Base-by-base conservation (phyloP, 306 rosid genomes). In the Senna siamea region DNA sequence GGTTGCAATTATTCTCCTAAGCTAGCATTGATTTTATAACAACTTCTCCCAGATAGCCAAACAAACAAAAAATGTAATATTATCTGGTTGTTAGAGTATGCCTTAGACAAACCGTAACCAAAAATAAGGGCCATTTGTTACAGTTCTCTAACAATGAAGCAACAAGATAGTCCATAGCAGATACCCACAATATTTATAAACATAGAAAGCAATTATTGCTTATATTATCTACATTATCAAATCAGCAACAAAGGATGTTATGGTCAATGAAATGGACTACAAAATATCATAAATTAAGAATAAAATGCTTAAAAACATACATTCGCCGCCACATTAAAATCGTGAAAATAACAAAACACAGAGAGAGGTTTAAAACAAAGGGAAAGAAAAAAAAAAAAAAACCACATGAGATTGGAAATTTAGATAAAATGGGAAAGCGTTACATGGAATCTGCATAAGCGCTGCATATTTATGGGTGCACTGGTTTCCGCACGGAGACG, bases 391-490 rank as follows among this genome's bases (percentile, higher is more conserved):
- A n/a, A n/a, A n/a, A 58, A 7, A 3, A 13, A 58, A 1, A 30
- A 7, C 6, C 6, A 15, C n/a, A 60, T 3, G 5, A 22, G 5
- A 69, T 17, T n/a, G 19, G 52, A 22, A 7, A 17, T 13, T 12
- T 20, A 12, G 38, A 72, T 6, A 26, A 50, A 69, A 56, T 35
- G 35, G 34, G 5, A 40, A 57, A 17, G n/a, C 2, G 3, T 38
- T 70, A 70, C 75, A 54, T 12, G 97, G 98, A 74, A 93, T 86
- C 74, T 91, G 84, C 51, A 87, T 88, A 32, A 93, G 89, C 11
- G 90, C 89, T 1, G 96, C 74, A 75, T 89, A 93, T 82, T 93
- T 91, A 18, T 76, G 79, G 46, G 96, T 89, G 86, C 97, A 93
- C 80, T 88, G 79, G 64, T 74, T 84, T 30, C 96, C 96, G 69